Evolutionary conservation across 495 filamentous ascomycete genomes (phyloP).

Genomic region (Arthonia radiata): DNA sequence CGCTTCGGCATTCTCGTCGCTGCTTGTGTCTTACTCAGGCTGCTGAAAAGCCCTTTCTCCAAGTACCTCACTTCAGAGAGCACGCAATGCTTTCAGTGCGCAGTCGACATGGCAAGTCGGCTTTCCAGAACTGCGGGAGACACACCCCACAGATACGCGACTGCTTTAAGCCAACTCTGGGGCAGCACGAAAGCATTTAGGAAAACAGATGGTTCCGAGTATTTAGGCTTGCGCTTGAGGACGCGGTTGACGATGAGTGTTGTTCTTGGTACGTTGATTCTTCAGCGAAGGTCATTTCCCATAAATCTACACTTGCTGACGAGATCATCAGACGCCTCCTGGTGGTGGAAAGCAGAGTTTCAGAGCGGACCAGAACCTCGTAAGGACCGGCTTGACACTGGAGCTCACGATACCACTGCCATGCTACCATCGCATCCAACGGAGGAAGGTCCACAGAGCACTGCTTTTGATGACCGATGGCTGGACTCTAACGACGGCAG

Average conservation of each 20-base stretch:
- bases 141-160: slow-evolving; percentile 13
- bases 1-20: slow-evolving; percentile 14
- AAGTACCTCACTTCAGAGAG: slow-evolving; percentile 14
- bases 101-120: slow-evolving; percentile 17
- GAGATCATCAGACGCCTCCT: too few relatives aligned
- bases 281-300: too few relatives aligned
- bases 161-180: slow-evolving; percentile 17
- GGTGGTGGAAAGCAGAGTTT: slow-evolving; percentile 27
- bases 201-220: slow-evolving; percentile 16
- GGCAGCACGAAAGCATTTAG: slow-evolving; percentile 22
- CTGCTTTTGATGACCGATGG: too few relatives aligned
- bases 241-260: slow-evolving; percentile 18
- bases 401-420: too few relatives aligned
- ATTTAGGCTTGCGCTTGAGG: slow-evolving; percentile 17
- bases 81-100: slow-evolving; percentile 12
- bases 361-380: too few relatives aligned
- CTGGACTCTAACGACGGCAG: too few relatives aligned
- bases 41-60: slow-evolving; percentile 15
- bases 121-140: slow-evolving; percentile 18
- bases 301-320: too few relatives aligned
- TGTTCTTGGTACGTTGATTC: slow-evolving; percentile 21
- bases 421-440: too few relatives aligned
- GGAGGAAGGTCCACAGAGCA: too few relatives aligned
- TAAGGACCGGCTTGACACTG: too few relatives aligned
- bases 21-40: slow-evolving; percentile 14